Evolutionary conservation across 2,329 filamentous ascomycete genomes (phyloP).

Genomic region (Fusarium torreyae): DNA sequence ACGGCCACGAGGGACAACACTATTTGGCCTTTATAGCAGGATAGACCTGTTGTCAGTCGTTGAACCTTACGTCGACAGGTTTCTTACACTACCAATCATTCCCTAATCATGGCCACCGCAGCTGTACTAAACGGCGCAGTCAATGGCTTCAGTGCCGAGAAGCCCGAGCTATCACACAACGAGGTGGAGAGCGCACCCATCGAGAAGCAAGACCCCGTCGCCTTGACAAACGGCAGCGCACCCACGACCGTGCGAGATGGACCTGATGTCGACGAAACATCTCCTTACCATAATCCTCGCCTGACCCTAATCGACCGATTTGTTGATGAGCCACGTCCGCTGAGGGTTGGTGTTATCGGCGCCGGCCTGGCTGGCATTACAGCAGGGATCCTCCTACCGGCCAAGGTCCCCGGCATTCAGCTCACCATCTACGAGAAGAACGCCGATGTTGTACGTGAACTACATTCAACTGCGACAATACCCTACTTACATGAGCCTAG

Average conservation of each 20-base stretch:
- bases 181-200: slow-evolving; percentile 13
- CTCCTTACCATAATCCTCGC: slow-evolving; percentile 43
- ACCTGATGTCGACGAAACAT: slow-evolving; percentile 32
- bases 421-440: slow-evolving; percentile 80
- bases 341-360: slow-evolving; percentile 57
- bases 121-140: slow-evolving; percentile 22
- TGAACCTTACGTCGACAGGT: neutral
- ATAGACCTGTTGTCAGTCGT: neutral
- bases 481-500: slow-evolving; percentile 43
- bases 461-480: rapidly evolving
- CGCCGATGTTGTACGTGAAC: slow-evolving; percentile 71
- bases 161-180: slow-evolving; percentile 10
- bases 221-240: slow-evolving; percentile 9
- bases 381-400: slow-evolving; percentile 76
- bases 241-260: slow-evolving; percentile 20
- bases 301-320: slow-evolving; percentile 52
- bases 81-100: too few relatives aligned
- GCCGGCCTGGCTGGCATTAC: slow-evolving; percentile 59
- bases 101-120: slow-evolving; percentile 26
- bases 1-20: neutral
- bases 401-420: slow-evolving; percentile 77
- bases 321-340: slow-evolving; percentile 54
- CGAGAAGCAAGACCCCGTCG: slow-evolving; percentile 18
- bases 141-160: slow-evolving; percentile 7
- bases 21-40: neutral